Conservation (phyloP, 805 yeast genomes). For the Candida vaughaniae region DNA sequence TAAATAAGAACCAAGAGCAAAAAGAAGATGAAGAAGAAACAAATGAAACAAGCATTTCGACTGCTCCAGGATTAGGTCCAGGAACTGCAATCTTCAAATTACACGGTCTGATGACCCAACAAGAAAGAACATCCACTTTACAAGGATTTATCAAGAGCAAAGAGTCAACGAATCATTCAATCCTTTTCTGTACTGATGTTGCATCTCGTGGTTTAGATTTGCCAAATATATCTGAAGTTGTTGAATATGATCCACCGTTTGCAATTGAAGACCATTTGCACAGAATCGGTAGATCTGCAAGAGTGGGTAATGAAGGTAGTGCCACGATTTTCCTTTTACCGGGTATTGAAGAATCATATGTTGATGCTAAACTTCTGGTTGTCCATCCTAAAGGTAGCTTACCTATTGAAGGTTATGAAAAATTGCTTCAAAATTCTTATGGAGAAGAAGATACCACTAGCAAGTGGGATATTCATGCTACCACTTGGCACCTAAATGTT, state of each 20-base stretch:
- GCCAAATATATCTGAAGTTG: conserved; percentile 78
- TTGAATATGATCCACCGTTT: conserved; percentile 95
- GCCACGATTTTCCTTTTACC: conserved; percentile 82
- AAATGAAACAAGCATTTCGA: conserved; percentile 38
- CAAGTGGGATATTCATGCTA: conserved; percentile 91
- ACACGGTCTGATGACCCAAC: conserved; percentile 91
- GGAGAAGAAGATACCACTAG: conserved; percentile 34
- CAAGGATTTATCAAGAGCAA: conserved; percentile 50
- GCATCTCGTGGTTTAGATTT: conserved; percentile 96
- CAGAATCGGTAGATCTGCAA: conserved; percentile 96
- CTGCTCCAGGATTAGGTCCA: conserved; percentile 52
- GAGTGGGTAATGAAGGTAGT: conserved; percentile 88
- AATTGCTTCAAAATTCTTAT: conserved; percentile 31
- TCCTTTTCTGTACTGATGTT: conserved; percentile 93
- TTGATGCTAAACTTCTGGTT: conserved; percentile 47
- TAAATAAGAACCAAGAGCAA: conserved; percentile 29
- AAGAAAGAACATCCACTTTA: conserved; percentile 74
- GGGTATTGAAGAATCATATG: conserved; percentile 82
- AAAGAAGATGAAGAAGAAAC: conserved; percentile 21
- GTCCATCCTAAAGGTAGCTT: conserved; percentile 41
- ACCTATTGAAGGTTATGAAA: conserved; percentile 34
- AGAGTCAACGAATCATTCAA: conserved; percentile 47
- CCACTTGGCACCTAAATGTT: conserved; percentile 90
- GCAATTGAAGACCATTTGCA: conserved; percentile 93
- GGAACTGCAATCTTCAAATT: conserved; percentile 57